Evolutionary conservation across 371 early-diverging fungal genomes (phyloP), one percentile per base, ranked within the genome.

Genomic region (Syncephalastrum monosporum): DNA sequence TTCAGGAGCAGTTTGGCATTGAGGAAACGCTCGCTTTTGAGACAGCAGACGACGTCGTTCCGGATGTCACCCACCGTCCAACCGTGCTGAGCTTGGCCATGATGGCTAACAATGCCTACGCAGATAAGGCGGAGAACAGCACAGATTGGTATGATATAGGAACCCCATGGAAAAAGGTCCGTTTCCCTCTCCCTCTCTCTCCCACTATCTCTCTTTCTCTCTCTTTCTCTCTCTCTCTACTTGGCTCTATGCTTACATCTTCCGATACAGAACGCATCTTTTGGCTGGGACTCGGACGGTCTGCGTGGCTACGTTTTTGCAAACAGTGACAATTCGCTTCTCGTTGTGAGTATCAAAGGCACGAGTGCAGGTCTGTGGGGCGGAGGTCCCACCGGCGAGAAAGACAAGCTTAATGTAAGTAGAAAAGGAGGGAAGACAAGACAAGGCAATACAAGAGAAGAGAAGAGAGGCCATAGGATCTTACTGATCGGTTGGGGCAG

Each of bases 301-400:
- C 69, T 98, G n/a, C 84, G 96, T 41, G 96, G 97, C 13, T 91
- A 98, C 67, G 87, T 97, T 7, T 96, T 91, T 77, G 77, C 77
- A 3, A 85, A 89, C 65, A 69, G 70, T 8, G 72, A 79, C 45
- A 77, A 90, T 53, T 82, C 83, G 13, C 74, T 89, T 0, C 64
- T 96, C 23, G 84, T 96, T 14, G 72, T 98, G 47, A 85, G 91
- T 50, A 76, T 96, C 60, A 98, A 98, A 69, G 98, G 98, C 48
- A 97, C 98, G n/a, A 85, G 88, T 42, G 86, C 87, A 44, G 82
- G 82, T 21, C 64, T 89, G 47, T 81, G 89, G 56, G 83, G 85
- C 4, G 90, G 90, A 27, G 93, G 88, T 24, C 81, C 86, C n/a
- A 92, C 95, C 2, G 86, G 89, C 12, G 83, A 80, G 15, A 81